phyloP scores from a whole-genome alignment of 179 eudicot genomes.

The Drosera spatulata region DNA sequence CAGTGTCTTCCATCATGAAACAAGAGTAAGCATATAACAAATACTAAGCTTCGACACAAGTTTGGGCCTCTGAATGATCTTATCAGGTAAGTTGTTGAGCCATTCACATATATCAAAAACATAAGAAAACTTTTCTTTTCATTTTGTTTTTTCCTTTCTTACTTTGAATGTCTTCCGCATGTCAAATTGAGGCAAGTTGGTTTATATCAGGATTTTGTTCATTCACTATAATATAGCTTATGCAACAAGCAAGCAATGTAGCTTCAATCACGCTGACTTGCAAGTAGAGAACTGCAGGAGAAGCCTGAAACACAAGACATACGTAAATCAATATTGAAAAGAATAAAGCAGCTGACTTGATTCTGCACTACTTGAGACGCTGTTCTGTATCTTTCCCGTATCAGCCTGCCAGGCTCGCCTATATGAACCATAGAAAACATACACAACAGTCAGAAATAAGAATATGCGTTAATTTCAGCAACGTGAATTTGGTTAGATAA shows the following conservation, averaged over 20 bases:
- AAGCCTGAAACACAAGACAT: slow-evolving; percentile 24
- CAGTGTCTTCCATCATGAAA: no score
- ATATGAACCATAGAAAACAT: slow-evolving; percentile 8
- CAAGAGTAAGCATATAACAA: no score
- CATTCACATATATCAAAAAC: no score
- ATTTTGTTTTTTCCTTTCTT: no score
- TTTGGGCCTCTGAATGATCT: no score
- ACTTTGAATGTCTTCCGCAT: background rate
- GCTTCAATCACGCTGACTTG: background rate
- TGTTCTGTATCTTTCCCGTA: slow-evolving; percentile 77
- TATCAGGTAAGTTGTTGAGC: no score
- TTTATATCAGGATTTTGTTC: background rate
- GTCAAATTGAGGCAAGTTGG: background rate
- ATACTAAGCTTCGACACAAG: no score
- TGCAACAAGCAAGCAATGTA: no score
- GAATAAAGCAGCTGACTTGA: slow-evolving; percentile 77
- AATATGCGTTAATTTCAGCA: background rate
- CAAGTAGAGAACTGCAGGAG: background rate
- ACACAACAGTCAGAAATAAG: background rate
- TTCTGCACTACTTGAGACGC: slow-evolving; percentile 88
- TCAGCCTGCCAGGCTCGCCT: slow-evolving; percentile 94
- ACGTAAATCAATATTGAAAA: slow-evolving; percentile 43
- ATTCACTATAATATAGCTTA: background rate
- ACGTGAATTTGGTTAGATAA: background rate
- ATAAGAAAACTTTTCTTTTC: no score